A percentile compares a stretch with the other conserved stretches of the same genome.
Conservation (phyloP, 371 early-diverging fungal genomes). For the Mucor indicus region DNA sequence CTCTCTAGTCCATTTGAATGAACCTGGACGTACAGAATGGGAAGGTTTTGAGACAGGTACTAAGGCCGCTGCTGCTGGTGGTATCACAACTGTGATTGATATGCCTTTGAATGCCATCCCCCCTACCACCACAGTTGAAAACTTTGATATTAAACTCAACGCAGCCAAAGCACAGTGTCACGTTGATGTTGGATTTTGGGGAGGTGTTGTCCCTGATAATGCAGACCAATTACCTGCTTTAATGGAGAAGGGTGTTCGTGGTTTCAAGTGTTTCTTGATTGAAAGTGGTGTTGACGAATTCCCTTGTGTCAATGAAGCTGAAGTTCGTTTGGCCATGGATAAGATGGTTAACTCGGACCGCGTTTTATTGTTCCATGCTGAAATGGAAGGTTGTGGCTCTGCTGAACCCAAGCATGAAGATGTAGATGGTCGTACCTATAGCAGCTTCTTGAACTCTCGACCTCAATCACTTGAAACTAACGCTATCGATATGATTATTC, state of each 20-base stretch:
- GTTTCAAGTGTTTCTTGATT: constrained; percentile 84
- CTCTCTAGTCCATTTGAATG: constrained; percentile 71
- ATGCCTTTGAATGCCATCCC: constrained; percentile 90
- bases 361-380: constrained; percentile 79
- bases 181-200: constrained; percentile 81
- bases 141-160: constrained; percentile 61
- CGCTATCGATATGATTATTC: constrained; percentile 74
- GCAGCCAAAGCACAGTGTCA: constrained; percentile 69
- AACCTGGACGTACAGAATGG: constrained; percentile 84
- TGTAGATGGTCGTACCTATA: constrained; percentile 49
- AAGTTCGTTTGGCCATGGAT: constrained; percentile 69
- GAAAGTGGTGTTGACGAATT: constrained; percentile 86
- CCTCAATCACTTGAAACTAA: constrained; percentile 68
- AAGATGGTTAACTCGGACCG: constrained; percentile 43
- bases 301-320: constrained; percentile 72
- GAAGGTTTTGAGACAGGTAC: constrained; percentile 83
- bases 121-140: constrained; percentile 72
- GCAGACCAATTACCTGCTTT: constrained; percentile 58
- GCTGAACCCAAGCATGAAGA: constrained; percentile 4
- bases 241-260: constrained; percentile 69
- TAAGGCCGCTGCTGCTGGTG: constrained; percentile 79
- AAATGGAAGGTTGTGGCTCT: constrained; percentile 53
- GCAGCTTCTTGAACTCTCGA: constrained; percentile 68
- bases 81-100: constrained; percentile 76
- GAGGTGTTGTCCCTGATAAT: constrained; percentile 79